phyloP scores from a whole-genome alignment of 805 yeast genomes.

The Zygosaccharomyces bisporus region DNA sequence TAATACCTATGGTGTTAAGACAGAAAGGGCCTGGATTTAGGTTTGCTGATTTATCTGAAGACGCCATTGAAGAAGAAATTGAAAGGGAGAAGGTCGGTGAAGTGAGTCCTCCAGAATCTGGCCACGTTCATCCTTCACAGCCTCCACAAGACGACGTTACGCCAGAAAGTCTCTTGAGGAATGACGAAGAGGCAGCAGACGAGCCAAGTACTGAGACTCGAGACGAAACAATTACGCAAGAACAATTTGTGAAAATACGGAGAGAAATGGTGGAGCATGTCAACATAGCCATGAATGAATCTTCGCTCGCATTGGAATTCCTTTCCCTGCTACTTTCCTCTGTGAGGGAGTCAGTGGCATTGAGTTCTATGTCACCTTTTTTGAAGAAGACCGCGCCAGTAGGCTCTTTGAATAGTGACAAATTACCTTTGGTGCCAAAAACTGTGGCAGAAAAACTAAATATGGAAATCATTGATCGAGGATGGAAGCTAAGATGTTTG shows the following conservation, averaged over 20 bases:
- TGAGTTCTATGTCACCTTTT: constrained; percentile 84
- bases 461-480: constrained; percentile 39
- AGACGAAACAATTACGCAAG: constrained; percentile 26
- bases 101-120: constrained; percentile 13
- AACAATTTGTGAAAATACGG: constrained; percentile 47
- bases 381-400: constrained; percentile 68
- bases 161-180: constrained; percentile 1
- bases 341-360: constrained; percentile 79
- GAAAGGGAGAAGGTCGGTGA: constrained; percentile 13
- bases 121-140: constrained; percentile 7
- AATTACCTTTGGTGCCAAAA: constrained; percentile 24
- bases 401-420: constrained; percentile 60
- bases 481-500: constrained; percentile 81
- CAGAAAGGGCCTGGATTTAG: constrained; percentile 47
- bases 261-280: constrained; percentile 50
- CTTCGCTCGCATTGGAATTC: constrained; percentile 82
- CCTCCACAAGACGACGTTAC: constrained; percentile 11
- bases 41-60: constrained; percentile 55
- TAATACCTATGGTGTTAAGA: constrained; percentile 55
- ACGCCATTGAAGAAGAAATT: constrained; percentile 45
- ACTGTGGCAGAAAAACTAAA: constrained; percentile 26
- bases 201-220: neutral
- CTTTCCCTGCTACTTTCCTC: constrained; percentile 78
- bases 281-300: constrained; percentile 76
- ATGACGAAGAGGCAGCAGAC: constrained; percentile 16